phyloP scores from a whole-genome alignment of 2,329 filamentous ascomycete genomes.

The Colletotrichum gloeosporioides region DNA sequence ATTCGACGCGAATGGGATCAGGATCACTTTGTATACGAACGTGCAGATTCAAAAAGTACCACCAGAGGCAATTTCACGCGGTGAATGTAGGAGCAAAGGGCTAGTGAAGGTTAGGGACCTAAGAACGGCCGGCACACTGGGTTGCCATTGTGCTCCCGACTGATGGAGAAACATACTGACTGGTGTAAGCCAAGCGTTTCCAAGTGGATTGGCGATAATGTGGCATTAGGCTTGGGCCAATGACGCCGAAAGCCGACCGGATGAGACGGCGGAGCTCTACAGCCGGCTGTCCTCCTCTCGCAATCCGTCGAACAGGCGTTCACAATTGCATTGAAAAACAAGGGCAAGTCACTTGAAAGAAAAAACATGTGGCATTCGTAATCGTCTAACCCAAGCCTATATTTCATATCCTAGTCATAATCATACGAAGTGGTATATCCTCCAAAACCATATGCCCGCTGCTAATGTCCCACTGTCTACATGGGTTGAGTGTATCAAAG shows the following conservation, averaged over 20 bases:
- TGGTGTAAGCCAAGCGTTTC: not conserved
- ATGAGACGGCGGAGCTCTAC: not conserved
- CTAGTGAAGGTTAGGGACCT: rapidly evolving
- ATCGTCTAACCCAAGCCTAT: not conserved
- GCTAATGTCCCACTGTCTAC: not conserved
- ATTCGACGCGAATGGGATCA: not conserved
- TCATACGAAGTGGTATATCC: constrained; percentile 23
- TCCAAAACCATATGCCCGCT: constrained; percentile 8
- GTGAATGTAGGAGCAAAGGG: rapidly evolving
- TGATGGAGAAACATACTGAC: not conserved
- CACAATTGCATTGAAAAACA: rapidly evolving
- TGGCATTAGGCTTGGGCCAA: not conserved
- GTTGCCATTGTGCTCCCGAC: too few relatives aligned
- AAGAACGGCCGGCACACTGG: not conserved
- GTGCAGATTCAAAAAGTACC: not conserved
- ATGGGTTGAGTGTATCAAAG: not conserved
- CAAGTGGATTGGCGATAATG: not conserved
- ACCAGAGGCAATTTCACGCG: too few relatives aligned
- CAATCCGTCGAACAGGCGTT: not conserved
- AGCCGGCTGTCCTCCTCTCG: not conserved
- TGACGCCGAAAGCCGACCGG: not conserved
- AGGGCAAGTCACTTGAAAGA: not conserved
- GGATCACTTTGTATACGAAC: rapidly evolving
- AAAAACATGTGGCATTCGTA: not conserved
- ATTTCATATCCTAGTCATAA: constrained; percentile 12